Base-by-base conservation (phyloP, 306 rosid genomes). In the Citrullus colocynthis region DNA sequence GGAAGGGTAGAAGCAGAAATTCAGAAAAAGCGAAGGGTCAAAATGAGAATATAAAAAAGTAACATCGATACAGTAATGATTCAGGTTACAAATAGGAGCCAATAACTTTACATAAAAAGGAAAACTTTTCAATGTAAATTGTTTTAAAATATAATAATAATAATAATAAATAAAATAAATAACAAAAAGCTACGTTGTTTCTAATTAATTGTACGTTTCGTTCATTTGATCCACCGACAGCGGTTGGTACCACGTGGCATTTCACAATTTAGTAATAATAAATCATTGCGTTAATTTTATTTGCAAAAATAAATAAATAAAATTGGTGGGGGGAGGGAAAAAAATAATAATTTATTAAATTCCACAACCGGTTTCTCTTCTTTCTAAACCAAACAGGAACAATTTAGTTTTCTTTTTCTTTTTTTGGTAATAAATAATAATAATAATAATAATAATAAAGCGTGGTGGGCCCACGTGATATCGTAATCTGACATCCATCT, bases 201-300 rank as follows among this genome's bases (percentile, higher is more conserved):
- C 55, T 48, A 71, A 45, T 48, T 21, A 70, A 44, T 44, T 69
- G 37, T 69, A 70, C 75, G 75, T 21, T 70, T 44, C 37, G n/a
- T 44, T 70, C 32, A 9, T 70, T 70, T 71, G 3, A 28, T 45
- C 42, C 75, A 42, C 75, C 75, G 56, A 70, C 75, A 20, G 13
- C 39, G 75, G 75, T 44, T 20, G 56, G 56, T 69, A 42, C 75
- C 75, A 70, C 75, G 75, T 70, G 75, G 75, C 75, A 70, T 24
- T 70, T 70, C 12, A 12, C 16, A 44, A 6, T 67, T 67, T 9
- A 67, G 42, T 41, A 11, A 66, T 66, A 66, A 4, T 39, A 66
- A 36, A 66, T 66, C 74, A 18, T 66, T 39, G 74, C 74, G 11
- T 37, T 37, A 37, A 37, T 36, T 34, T 61, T 62, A 36, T 34